These are phyloP conservation scores for Candida piceae DNA, from an alignment of 805 yeast genomes.

Conservation along the genomic window DNA sequence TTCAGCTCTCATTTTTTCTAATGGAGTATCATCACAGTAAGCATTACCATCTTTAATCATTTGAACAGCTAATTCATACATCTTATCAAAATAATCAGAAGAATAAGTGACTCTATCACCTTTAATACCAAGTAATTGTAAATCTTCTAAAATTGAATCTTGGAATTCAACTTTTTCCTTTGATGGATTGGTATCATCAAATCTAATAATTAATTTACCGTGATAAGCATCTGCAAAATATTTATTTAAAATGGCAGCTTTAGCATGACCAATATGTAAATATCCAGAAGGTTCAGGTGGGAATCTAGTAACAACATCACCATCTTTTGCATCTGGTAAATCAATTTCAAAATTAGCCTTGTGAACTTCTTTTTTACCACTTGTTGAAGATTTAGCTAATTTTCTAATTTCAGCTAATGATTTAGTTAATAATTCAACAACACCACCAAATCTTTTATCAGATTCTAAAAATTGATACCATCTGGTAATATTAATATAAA, in stretches of 20 bases:
- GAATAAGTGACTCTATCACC: constrained; percentile 87
- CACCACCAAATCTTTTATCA: constrained; percentile 61
- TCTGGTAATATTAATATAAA: constrained; percentile 82
- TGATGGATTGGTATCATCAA: constrained; percentile 97
- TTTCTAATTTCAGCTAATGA: constrained; percentile 72
- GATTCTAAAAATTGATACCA: constrained; percentile 82
- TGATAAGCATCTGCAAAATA: constrained; percentile 94
- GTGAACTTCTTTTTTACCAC: constrained; percentile 79
- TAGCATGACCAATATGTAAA: constrained; percentile 98
- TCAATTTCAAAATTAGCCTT: constrained; percentile 95
- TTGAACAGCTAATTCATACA: constrained; percentile 82
- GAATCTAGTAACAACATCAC: constrained; percentile 96
- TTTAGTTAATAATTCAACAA: constrained; percentile 62
- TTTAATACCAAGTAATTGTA: constrained; percentile 83
- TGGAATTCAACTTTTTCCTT: constrained; percentile 95
- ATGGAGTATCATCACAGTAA: constrained; percentile 94
- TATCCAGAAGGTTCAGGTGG: constrained; percentile 99
- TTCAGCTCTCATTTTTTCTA: constrained; percentile 95
- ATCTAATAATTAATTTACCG: constrained; percentile 94
- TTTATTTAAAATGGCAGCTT: constrained; percentile 95
- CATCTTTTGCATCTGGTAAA: constrained; percentile 84
- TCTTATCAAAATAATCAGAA: constrained; percentile 86
- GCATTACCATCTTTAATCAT: constrained; percentile 95
- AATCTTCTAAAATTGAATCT: constrained; percentile 90
- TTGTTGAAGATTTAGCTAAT: constrained; percentile 44